Percentiles rank a stretch among this genome's conserved stretches.
Evolutionary conservation across 1,284 basidiomycete genomes (phyloP).

Genomic region (Hortiboletus rubellus): DNA sequence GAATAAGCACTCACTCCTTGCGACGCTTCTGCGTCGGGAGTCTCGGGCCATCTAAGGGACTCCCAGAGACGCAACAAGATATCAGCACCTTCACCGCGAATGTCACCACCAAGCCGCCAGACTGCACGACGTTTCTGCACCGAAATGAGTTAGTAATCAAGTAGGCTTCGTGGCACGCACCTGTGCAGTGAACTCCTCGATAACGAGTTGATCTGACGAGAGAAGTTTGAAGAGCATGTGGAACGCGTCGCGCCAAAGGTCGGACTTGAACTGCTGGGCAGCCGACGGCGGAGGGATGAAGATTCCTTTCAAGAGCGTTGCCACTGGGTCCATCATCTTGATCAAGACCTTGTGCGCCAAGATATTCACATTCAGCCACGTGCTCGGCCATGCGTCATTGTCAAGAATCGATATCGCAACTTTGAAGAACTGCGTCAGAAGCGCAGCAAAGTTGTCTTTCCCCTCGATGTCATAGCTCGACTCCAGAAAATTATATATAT

Average conservation of each 20-base stretch:
- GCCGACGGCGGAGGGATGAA: slow-evolving; percentile 76
- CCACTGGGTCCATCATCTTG: slow-evolving; percentile 85
- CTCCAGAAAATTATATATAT: slow-evolving; percentile 80
- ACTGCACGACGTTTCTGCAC: slow-evolving; percentile 87
- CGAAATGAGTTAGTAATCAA: slow-evolving; percentile 16
- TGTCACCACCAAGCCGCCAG: slow-evolving; percentile 94
- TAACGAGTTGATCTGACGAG: slow-evolving; percentile 87
- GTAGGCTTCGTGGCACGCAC: slow-evolving; percentile 39
- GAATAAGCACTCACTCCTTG: slow-evolving; percentile 54
- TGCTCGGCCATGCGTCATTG: slow-evolving; percentile 87
- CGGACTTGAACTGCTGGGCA: slow-evolving; percentile 70
- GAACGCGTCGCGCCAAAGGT: slow-evolving; percentile 83
- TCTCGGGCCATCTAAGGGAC: slow-evolving; percentile 77
- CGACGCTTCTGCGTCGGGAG: slow-evolving; percentile 53
- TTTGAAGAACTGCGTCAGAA: slow-evolving; percentile 80
- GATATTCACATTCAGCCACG: slow-evolving; percentile 93
- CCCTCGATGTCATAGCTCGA: slow-evolving; percentile 85
- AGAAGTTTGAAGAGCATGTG: slow-evolving; percentile 82
- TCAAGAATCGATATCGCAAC: slow-evolving; percentile 82
- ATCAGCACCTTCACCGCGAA: slow-evolving; percentile 89
- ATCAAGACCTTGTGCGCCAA: slow-evolving; percentile 87
- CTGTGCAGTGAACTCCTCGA: slow-evolving; percentile 93
- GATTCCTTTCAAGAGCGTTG: slow-evolving; percentile 73
- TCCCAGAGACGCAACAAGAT: slow-evolving; percentile 87
- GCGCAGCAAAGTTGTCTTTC: slow-evolving; percentile 67